phyloP scores from a whole-genome alignment of 345 rosid genomes.

The Trapa bicornis region DNA sequence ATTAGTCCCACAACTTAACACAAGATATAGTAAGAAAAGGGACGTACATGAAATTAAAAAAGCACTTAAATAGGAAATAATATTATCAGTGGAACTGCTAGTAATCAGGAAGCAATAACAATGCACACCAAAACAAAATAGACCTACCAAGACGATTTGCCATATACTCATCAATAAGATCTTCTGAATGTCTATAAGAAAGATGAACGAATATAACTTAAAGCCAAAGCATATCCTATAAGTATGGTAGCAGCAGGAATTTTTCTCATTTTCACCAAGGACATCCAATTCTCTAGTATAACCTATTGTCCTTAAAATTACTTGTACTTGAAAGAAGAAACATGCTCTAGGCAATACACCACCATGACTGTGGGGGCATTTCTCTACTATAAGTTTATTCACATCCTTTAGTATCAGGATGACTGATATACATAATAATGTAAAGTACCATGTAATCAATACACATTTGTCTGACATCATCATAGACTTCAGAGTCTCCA shows the following conservation, averaged over 20 bases:
- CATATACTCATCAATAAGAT: background rate
- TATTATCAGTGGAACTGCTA: background rate
- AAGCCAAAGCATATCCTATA: background rate
- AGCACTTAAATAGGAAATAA: background rate
- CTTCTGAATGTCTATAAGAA: background rate
- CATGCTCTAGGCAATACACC: background rate
- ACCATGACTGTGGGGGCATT: too few species aligned
- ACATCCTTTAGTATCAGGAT: background rate
- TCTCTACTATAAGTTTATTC: background rate
- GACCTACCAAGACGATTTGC: background rate
- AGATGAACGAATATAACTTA: background rate
- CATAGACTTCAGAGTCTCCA: constrained; percentile 82
- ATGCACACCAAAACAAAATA: background rate
- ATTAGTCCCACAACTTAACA: background rate
- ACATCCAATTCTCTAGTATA: background rate
- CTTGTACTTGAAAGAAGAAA: background rate
- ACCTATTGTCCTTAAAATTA: background rate
- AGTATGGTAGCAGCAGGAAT: background rate
- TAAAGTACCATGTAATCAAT: constrained; percentile 82
- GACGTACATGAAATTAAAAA: background rate
- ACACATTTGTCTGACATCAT: constrained; percentile 79
- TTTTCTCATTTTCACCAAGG: background rate
- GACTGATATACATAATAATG: background rate
- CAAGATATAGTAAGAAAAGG: background rate
- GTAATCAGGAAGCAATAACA: background rate